Base-by-base conservation (phyloP, 805 yeast genomes). In the Pichia ethanolica region DNA sequence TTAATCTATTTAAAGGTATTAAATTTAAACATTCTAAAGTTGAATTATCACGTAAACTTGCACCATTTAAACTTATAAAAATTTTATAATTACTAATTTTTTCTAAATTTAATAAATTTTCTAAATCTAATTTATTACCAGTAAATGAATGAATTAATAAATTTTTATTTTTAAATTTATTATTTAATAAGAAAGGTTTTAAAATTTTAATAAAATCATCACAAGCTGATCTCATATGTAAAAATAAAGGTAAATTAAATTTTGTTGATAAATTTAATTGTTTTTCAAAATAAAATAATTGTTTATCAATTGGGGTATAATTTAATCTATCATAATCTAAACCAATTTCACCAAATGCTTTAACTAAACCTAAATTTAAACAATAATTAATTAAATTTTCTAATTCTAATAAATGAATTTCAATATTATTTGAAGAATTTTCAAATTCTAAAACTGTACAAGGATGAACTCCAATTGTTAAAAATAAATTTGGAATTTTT, bases 121-220 rank as follows among this genome's bases (percentile, higher is more conserved):
- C 57, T 53, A 89, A 65, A 55, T 93, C 97, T 5, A 71, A 76
- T 13, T 64, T 49, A 0, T 89, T 72, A 3, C 97, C 99, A 0
- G 99, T 91, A 65, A 91, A 93, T 1, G 98, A 90, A 65, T 93
- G 99, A 1, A 93, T 91, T 7, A 93, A 91, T n/a, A 93, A 91
- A 39, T 78, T 75, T 5, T 57, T 54, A 46, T 73, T 74, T 9
- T 52, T 48, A 46, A 72, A 60, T 37, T 26, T 13, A 0, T 74
- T 75, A 5, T 43, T 71, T 0, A 67, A 65, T 3, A 86, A 55
- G 58, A 79, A 87, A 2, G 93, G 95, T 42, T 68, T 64, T 14
- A 93, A 59, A 5, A 85, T 78, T 0, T 64, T 61, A 1, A 83
- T 67, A 57, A 93, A 91, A 67, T 93, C 99, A 44, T 78, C 82